A percentile compares a stretch with the other conserved stretches of the same genome.
Evolutionary conservation across 768 basidiomycete species (phyloP).

Genomic region (Mycena rebaudengoi): DNA sequence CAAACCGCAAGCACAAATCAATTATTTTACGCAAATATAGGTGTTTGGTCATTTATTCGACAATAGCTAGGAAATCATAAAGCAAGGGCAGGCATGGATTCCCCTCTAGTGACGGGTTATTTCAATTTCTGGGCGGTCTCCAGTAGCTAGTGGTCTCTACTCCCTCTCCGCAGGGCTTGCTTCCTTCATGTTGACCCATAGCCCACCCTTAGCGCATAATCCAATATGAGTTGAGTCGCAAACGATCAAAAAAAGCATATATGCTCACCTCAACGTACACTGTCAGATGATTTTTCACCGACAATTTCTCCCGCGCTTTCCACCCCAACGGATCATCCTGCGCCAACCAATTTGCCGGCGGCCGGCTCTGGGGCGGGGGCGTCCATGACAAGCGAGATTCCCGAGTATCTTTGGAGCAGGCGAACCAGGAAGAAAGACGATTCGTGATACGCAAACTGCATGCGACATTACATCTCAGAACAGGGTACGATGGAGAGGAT

Average conservation of each 20-base stretch:
- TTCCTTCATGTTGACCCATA: conserved; percentile 46
- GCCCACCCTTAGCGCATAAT: conserved; percentile 34
- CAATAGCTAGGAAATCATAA: too few species aligned
- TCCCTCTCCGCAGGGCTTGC: background rate
- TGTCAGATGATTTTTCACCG: conserved; percentile 60
- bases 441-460: conserved; percentile 74
- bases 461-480: too few species aligned
- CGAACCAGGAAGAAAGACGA: conserved; percentile 69
- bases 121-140: too few species aligned
- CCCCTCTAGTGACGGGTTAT: too few species aligned
- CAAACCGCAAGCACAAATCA: too few species aligned
- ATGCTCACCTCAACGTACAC: conserved; percentile 55
- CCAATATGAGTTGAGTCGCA: background rate
- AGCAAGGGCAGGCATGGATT: too few species aligned
- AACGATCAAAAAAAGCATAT: background rate
- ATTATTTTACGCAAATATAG: too few species aligned
- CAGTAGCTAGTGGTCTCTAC: too few species aligned
- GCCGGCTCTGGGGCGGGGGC: conserved; percentile 53
- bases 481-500: too few species aligned
- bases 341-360: conserved; percentile 46
- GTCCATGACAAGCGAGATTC: conserved; percentile 52
- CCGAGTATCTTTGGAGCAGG: conserved; percentile 62
- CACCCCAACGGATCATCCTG: conserved; percentile 36
- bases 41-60: too few species aligned
- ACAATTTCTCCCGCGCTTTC: conserved; percentile 55